phyloP scores from a whole-genome alignment of 148 eudicot genomes.

The Vaccinium vitisidaea region DNA sequence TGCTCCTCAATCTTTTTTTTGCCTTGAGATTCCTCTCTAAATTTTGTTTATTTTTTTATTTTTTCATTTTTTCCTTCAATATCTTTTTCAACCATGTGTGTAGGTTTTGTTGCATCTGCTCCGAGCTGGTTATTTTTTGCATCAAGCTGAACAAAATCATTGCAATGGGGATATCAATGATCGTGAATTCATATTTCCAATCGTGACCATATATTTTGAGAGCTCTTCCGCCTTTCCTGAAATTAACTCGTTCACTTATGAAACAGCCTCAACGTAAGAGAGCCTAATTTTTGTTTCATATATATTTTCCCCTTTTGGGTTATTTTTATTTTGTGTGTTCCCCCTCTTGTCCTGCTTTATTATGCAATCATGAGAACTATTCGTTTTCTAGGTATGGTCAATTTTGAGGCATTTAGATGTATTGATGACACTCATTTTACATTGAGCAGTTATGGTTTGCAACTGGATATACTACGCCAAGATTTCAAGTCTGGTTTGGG shows the following conservation, averaged over 20 bases:
- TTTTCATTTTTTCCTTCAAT: background rate
- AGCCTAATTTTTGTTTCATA: constrained; percentile 11
- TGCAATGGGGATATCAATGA: constrained; percentile 36
- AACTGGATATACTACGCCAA: constrained; percentile 77
- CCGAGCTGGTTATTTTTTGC: constrained; percentile 83
- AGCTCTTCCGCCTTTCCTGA: constrained; percentile 75
- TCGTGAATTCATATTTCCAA: constrained; percentile 52
- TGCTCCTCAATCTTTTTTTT: constrained; percentile 29
- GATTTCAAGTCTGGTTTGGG: constrained; percentile 97
- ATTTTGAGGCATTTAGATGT: background rate
- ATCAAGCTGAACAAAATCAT: constrained; percentile 38
- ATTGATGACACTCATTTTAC: constrained; percentile 10
- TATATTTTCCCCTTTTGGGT: background rate
- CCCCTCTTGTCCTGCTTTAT: background rate
- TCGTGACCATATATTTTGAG: constrained; percentile 92
- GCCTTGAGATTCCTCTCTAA: background rate
- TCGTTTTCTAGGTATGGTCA: background rate
- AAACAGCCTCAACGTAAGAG: constrained; percentile 69
- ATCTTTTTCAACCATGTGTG: background rate
- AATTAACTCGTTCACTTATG: constrained; percentile 92
- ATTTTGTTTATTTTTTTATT: constrained; percentile 1
- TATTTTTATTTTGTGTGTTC: background rate
- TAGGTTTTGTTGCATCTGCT: constrained; percentile 94
- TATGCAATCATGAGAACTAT: constrained; percentile 2
- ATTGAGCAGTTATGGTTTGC: constrained; percentile 65